Evolutionary conservation across 2,329 filamentous ascomycete genomes (phyloP).

Genomic region (Nothomitra cinnamomea): DNA sequence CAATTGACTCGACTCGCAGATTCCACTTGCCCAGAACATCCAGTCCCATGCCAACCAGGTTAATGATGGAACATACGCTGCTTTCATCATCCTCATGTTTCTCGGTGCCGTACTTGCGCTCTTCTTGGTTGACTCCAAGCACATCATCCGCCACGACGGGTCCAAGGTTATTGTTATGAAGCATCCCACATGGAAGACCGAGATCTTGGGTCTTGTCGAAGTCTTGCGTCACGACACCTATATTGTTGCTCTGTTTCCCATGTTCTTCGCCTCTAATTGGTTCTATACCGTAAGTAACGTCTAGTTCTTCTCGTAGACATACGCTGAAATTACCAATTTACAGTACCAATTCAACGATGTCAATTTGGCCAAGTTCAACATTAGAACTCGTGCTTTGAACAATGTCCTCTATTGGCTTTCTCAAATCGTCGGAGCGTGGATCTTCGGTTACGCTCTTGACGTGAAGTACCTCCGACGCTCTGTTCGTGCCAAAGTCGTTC

Average conservation of each 20-base stretch:
- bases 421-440: constrained; percentile 59
- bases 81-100: constrained; percentile 71
- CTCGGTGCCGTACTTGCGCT: constrained; percentile 53
- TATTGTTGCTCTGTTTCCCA: constrained; percentile 60
- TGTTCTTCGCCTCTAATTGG: constrained; percentile 68
- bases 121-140: constrained; percentile 51
- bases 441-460: constrained; percentile 60
- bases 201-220: constrained; percentile 59
- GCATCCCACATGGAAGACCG: constrained; percentile 71
- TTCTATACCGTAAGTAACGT: constrained; percentile 39
- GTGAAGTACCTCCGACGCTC: constrained; percentile 24
- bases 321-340: not conserved
- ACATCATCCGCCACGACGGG: constrained; percentile 60
- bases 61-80: constrained; percentile 70
- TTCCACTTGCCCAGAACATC: constrained; percentile 59
- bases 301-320: not conserved
- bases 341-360: constrained; percentile 58
- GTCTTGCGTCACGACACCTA: constrained; percentile 54
- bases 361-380: constrained; percentile 54
- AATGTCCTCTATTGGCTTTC: constrained; percentile 61
- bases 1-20: constrained; percentile 23
- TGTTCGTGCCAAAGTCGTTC: constrained; percentile 39
- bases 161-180: constrained; percentile 74
- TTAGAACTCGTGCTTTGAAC: constrained; percentile 60
- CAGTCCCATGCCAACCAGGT: constrained; percentile 35